phyloP scores from a whole-genome alignment of 2,329 filamentous ascomycete genomes.

The Diaporthe sp. region DNA sequence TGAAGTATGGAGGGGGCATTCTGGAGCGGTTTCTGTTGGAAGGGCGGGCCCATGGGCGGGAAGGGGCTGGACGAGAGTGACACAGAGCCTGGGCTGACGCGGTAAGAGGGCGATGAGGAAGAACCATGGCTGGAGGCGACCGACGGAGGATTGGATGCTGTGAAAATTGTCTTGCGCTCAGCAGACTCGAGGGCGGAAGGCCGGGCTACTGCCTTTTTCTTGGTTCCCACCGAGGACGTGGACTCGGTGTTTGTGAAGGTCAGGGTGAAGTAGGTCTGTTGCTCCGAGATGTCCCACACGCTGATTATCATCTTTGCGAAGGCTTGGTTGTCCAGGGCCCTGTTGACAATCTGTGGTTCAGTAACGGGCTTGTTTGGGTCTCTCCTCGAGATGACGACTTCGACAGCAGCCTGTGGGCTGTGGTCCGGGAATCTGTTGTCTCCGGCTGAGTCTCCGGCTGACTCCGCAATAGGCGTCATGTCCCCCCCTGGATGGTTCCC shows the following conservation, averaged over 20 bases:
- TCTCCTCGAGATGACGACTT: constrained; percentile 73
- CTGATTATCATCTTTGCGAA: constrained; percentile 83
- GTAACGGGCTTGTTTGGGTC: constrained; percentile 56
- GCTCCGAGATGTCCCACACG: constrained; percentile 77
- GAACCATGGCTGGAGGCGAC: constrained; percentile 59
- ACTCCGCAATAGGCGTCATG: constrained; percentile 16
- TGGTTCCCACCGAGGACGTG: constrained; percentile 48
- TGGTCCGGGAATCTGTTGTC: constrained; percentile 40
- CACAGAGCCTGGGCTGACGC: constrained; percentile 63
- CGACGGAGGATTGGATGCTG: constrained; percentile 60
- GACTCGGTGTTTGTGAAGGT: constrained; percentile 76
- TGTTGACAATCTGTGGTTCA: constrained; percentile 50
- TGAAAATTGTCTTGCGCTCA: constrained; percentile 58
- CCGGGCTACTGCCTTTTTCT: constrained; percentile 54
- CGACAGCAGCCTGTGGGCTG: constrained; percentile 67
- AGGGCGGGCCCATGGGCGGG: constrained; percentile 75
- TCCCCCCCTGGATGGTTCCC: constrained; percentile 1
- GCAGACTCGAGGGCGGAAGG: constrained; percentile 58
- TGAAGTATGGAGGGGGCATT: constrained; percentile 75
- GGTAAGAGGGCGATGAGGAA: constrained; percentile 60
- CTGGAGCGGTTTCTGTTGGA: constrained; percentile 61
- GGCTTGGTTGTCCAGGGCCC: constrained; percentile 56
- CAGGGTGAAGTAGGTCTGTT: constrained; percentile 77
- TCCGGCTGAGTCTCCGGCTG: constrained; percentile 13
- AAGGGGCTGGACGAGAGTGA: constrained; percentile 71